These are phyloP conservation scores for Terana coerulea DNA, from an alignment of 768 basidiomycete species.

Conservation along the genomic window DNA sequence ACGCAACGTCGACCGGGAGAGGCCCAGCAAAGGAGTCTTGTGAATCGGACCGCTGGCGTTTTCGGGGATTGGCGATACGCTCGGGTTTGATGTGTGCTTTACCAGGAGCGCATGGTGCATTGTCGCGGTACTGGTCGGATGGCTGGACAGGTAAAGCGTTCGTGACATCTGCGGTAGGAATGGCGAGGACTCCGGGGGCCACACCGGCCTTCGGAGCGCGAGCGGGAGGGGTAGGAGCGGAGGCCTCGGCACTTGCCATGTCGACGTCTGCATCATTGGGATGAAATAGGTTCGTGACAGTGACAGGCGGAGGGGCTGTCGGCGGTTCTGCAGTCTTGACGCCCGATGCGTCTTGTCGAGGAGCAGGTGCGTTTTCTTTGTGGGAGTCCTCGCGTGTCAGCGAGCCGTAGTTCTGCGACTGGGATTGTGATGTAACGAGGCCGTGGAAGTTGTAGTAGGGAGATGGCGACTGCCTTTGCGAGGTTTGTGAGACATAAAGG, in stretches of 20 bases:
- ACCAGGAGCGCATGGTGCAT: background rate
- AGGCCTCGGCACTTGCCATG: too few relatives aligned
- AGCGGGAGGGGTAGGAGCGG: too few relatives aligned
- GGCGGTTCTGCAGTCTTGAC: too few relatives aligned
- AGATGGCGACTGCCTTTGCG: background rate
- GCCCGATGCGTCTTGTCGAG: too few relatives aligned
- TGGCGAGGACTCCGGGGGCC: too few relatives aligned
- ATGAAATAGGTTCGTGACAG: too few relatives aligned
- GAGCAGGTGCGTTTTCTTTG: background rate
- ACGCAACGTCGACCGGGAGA: slow-evolving; percentile 41
- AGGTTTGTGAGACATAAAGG: background rate
- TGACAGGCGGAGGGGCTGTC: too few relatives aligned
- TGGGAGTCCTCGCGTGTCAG: background rate
- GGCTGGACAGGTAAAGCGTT: too few relatives aligned
- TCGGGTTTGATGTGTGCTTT: slow-evolving; percentile 7
- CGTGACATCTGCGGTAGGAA: too few relatives aligned
- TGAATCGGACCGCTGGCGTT: slow-evolving; percentile 36
- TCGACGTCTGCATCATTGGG: too few relatives aligned
- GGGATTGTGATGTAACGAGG: slow-evolving; percentile 1
- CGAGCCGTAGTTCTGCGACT: background rate
- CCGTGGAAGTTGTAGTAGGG: background rate
- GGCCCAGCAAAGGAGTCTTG: slow-evolving; percentile 63
- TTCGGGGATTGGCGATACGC: slow-evolving; percentile 12
- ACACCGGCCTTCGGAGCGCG: too few relatives aligned
- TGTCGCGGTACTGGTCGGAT: too few relatives aligned